phyloP scores from a whole-genome alignment of 176 grass and related monocot species.

The Phoenix roebelenii region DNA sequence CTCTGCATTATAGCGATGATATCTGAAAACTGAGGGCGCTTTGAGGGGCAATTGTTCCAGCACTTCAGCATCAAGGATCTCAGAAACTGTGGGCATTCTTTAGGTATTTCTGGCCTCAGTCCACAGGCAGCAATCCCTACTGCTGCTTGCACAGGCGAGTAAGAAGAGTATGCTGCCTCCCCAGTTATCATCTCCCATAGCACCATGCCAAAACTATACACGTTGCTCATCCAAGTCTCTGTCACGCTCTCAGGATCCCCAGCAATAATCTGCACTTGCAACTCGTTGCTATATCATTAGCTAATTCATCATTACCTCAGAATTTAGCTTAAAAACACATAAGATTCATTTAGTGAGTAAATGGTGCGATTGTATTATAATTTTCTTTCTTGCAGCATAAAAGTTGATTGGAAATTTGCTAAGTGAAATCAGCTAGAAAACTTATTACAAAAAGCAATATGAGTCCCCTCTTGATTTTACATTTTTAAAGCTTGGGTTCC shows the following conservation, averaged over 20 bases:
- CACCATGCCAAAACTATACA: conserved; percentile 92
- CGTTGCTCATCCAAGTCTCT: conserved; percentile 94
- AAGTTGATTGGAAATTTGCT: too few species aligned
- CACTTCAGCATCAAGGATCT: conserved; percentile 73
- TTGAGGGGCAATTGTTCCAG: conserved; percentile 75
- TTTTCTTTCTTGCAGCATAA: too few species aligned
- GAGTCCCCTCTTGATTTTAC: too few species aligned
- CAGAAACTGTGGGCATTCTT: conserved; percentile 67
- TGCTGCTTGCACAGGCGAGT: conserved; percentile 90
- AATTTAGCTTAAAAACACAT: too few species aligned
- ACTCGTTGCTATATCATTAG: too few species aligned
- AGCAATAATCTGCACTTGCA: conserved; percentile 58
- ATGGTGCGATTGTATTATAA: too few species aligned
- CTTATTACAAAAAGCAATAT: too few species aligned
- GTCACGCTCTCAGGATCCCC: conserved; percentile 85
- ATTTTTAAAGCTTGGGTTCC: too few species aligned
- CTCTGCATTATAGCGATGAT: conserved; percentile 64
- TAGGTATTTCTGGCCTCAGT: conserved; percentile 80
- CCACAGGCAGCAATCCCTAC: conserved; percentile 89
- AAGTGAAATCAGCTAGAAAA: too few species aligned
- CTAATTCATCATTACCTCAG: too few species aligned
- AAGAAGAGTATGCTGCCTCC: conserved; percentile 88
- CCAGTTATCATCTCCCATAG: conserved; percentile 89
- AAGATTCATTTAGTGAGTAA: too few species aligned
- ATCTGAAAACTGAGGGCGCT: conserved; percentile 81